Percentiles rank a stretch among this genome's conserved stretches.
Evolutionary conservation across 2,329 filamentous ascomycete genomes (phyloP).

Genomic region (Fusarium goolgardi): DNA sequence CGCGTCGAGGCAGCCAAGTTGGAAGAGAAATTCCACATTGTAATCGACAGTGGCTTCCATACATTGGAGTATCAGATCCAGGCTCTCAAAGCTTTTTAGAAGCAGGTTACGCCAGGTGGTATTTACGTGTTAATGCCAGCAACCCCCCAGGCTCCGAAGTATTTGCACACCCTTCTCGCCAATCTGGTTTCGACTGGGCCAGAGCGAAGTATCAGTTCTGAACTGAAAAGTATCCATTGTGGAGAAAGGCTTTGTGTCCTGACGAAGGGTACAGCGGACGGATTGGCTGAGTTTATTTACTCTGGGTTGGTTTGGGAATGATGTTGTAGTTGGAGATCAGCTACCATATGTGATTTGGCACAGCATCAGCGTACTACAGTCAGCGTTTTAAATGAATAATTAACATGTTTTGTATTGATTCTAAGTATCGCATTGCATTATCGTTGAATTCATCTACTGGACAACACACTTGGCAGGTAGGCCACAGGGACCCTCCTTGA

Average conservation of each 20-base stretch:
- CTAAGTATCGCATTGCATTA: constrained; percentile 31
- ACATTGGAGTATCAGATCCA: no score
- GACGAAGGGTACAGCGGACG: neutral
- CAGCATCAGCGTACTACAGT: constrained; percentile 2
- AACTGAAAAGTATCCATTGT: constrained; percentile 48
- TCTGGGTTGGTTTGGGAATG: neutral
- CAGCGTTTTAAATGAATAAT: neutral
- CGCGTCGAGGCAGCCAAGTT: no score
- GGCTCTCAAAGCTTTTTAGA: no score
- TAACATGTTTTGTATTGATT: constrained; percentile 25
- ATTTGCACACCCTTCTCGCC: constrained; percentile 43
- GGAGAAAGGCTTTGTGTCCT: constrained; percentile 43
- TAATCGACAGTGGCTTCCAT: no score
- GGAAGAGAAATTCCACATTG: no score
- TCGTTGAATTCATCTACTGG: constrained; percentile 57
- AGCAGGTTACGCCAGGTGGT: no score
- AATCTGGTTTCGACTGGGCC: constrained; percentile 42
- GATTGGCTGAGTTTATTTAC: neutral
- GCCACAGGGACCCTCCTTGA: constrained; percentile 78
- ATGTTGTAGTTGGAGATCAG: neutral
- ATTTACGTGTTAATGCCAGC: no score
- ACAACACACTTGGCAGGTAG: constrained; percentile 80
- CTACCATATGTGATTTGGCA: neutral
- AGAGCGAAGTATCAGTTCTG: constrained; percentile 39
- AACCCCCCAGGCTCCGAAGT: no score